Evolutionary conservation across 306 rosid genomes (phyloP), one percentile per base, ranked within the genome.

Genomic region (Malus asiatica): DNA sequence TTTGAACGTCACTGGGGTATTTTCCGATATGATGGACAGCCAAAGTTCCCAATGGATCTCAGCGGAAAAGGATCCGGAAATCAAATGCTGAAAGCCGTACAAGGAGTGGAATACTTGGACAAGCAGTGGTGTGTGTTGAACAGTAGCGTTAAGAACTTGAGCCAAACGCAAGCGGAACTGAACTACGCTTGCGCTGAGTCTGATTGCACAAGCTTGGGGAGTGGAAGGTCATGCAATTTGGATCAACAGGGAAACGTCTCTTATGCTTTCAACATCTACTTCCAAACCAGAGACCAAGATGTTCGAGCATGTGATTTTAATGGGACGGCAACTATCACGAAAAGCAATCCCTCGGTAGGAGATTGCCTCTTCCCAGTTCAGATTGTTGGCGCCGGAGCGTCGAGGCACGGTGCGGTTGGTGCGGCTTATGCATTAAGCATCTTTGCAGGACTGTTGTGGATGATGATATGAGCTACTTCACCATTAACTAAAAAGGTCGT

Each of bases 1-100:
- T 94, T 94, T 29, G 97, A 94, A 73, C 89, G 98, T 0, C 98
- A 94, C n/a, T 92, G 93, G 98, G 98, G 97, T 2, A 87, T 92
- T 44, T 94, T 94, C 44, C 72, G 72, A 0, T 85, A 60, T 1
- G 96, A 94, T 18, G 97, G 96, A 2, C 77, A 57, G 3, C 93
- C 97, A 0, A 93, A 93, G 75, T 91, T 91, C 27, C 27, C 66
- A 0, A 76, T 94, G 48, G 98, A 92, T 75, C 84, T 92, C 15
- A 73, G 83, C 0, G 93, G 92, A 8, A 5, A 83, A 55, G 93
- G 88, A 30, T 6, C 42, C 19, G 64, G 66, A 30, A 27, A 59
- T 48, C 59, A 61, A 11, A 16, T 61, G 69, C 70, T 74, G 8
- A 61, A 74, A 52, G 58, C 38, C 20, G 69, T 74, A 9, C 14